These are phyloP conservation scores for Willaertia magna DNA, from an alignment of 208 protist genomes.

Conservation along the genomic window DNA sequence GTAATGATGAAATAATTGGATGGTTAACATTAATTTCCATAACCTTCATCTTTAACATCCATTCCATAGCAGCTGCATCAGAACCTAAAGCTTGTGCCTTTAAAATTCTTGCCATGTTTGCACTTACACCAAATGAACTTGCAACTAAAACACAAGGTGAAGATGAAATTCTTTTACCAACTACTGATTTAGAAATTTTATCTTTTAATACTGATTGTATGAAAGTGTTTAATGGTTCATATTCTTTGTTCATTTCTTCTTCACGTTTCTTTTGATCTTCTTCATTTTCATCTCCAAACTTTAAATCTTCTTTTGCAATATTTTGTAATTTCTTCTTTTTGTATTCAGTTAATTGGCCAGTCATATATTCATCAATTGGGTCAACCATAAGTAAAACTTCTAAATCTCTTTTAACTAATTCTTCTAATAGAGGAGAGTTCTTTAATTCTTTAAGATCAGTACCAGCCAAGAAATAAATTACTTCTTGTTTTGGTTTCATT, in stretches of 20 bases:
- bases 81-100: conserved; percentile 72
- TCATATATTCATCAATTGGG: conserved; percentile 94
- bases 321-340: conserved; percentile 85
- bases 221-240: conserved; percentile 55
- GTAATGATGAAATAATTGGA: conserved; percentile 81
- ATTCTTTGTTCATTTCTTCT: conserved; percentile 66
- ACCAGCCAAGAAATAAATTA: conserved; percentile 79
- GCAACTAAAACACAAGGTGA: conserved; percentile 85
- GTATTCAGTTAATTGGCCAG: conserved; percentile 78
- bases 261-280: conserved; percentile 71
- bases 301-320: conserved; percentile 83
- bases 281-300: conserved; percentile 71
- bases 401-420: conserved; percentile 53
- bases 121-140: conserved; percentile 75
- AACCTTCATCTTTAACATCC: conserved; percentile 60
- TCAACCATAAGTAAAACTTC: conserved; percentile 90
- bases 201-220: conserved; percentile 35
- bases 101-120: conserved; percentile 90
- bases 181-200: conserved; percentile 64
- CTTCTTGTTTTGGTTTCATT: conserved; percentile 82
- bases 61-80: conserved; percentile 13
- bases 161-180: conserved; percentile 75
- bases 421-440: conserved; percentile 62
- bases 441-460: conserved; percentile 54
- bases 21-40: conserved; percentile 96